Conservation (phyloP, 2,329 filamentous ascomycete genomes). For the Colletotrichum sp. region DNA sequence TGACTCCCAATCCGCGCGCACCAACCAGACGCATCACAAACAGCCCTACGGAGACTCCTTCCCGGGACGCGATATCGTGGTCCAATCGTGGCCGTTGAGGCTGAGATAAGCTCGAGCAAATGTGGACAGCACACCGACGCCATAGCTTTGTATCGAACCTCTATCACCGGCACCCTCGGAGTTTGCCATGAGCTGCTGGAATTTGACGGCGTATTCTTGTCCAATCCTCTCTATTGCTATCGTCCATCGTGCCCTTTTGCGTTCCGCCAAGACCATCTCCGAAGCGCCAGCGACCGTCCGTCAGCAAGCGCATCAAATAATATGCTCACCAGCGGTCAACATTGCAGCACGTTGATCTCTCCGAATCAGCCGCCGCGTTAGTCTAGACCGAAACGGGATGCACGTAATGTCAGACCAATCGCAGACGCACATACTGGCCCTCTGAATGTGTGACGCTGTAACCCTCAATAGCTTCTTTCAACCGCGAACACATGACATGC, state of each 20-base stretch:
- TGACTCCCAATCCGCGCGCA: neutral
- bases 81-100: neutral
- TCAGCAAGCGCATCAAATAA: neutral
- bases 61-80: neutral
- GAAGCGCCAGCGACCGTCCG: neutral
- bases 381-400: neutral
- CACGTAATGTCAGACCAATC: neutral
- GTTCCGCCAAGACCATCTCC: neutral
- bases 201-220: rapidly evolving
- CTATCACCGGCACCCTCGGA: neutral
- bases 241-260: neutral
- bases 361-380: neutral
- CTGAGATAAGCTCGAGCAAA: neutral
- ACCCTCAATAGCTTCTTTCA: neutral
- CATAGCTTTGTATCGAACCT: neutral
- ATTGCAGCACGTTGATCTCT: neutral
- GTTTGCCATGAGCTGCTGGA: neutral
- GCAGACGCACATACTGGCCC: rapidly evolving
- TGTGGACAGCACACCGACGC: neutral
- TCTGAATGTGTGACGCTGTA: neutral
- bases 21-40: neutral
- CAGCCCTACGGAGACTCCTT: neutral
- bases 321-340: rapidly evolving
- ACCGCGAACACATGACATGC: neutral
- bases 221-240: neutral